These are phyloP conservation scores for Pythium plurisporium DNA, from an alignment of 352 stramenopile genomes.

Conservation along the genomic window DNA sequence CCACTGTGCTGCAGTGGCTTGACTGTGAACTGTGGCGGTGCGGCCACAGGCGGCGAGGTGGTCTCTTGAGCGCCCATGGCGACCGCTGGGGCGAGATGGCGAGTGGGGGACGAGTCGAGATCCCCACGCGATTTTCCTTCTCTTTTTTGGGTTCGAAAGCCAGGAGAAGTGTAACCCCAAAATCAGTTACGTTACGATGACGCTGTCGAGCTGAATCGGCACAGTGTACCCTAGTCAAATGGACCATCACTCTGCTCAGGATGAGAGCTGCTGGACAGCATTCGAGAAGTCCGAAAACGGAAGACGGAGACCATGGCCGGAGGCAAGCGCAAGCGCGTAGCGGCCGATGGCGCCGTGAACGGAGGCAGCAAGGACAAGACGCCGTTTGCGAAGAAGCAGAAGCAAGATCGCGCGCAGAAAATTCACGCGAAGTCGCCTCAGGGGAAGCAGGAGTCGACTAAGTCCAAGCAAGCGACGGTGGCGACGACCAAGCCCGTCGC, in stretches of 20 bases:
- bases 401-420: slow-evolving; percentile 8
- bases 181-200: slow-evolving; percentile 2
- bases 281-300: slow-evolving; percentile 20
- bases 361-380: neutral
- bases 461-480: slow-evolving; percentile 17
- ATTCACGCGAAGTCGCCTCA: neutral
- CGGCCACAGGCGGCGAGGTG: neutral
- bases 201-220: no score
- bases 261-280: slow-evolving; percentile 16
- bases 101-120: neutral
- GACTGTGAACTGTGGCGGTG: slow-evolving; percentile 4
- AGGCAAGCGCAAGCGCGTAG: slow-evolving; percentile 24
- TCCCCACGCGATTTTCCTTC: neutral
- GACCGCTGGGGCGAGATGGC: neutral
- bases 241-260: slow-evolving; percentile 18
- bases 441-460: slow-evolving; percentile 8
- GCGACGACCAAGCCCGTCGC: slow-evolving; percentile 18
- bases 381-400: slow-evolving; percentile 23
- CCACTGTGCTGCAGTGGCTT: slow-evolving; percentile 9
- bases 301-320: no score
- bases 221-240: neutral
- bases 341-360: neutral
- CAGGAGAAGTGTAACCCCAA: no score
- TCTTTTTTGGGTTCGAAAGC: no score
- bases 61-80: neutral